Base-by-base conservation (phyloP, 2,329 filamentous ascomycete genomes). In the Aspergillus ochraceus region DNA sequence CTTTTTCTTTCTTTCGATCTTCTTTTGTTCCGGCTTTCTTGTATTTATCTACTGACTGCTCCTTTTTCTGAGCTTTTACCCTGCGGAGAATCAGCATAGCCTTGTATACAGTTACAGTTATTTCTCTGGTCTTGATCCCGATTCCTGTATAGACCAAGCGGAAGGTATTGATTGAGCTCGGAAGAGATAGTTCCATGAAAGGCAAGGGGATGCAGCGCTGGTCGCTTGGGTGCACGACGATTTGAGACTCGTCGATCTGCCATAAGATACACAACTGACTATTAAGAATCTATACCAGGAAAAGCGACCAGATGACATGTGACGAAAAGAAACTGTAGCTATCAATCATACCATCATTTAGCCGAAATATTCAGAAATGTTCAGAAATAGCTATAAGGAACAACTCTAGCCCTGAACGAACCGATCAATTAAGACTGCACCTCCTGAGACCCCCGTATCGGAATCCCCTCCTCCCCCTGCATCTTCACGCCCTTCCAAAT, bases 1-100 rank as follows among this genome's bases (percentile, higher is more conserved):
- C 32, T n/a, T 49, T 52, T 62, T 36, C 55, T 30, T 51, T 58
- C 17, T 52, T 62, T 45, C 56, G 22, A 51, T 58, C 14, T 60
- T 56, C 51, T 56, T 29, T 55, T 42, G 46, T 20, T 51, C 39
- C 63, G 46, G 52, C 55, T 42, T 29, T 29, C 52, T 59, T 65
- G 56, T 63, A 63, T 61, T 58, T 64, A 64, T 66, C 55, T 52
- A 62, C 55, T 54, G 22, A 59, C 55, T 53, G 57, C 52, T 49
- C 54, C 52, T 49, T 36, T 36, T 52, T 60, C 49, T 58, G 45
- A 47, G n/a, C 17, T 58, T 58, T n/a, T 42, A 42, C 36, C 55
- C 49, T 29, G 58, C 32, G 56, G 61, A 61, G 57, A 66, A 55
- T 29, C 55, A 60, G 57, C 63, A 58, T 63, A 61, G 61, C 54